Percentiles rank a stretch among this genome's conserved stretches.
phyloP scores from a whole-genome alignment of 176 grass and related monocot genomes.

The Oryza coarctata region DNA sequence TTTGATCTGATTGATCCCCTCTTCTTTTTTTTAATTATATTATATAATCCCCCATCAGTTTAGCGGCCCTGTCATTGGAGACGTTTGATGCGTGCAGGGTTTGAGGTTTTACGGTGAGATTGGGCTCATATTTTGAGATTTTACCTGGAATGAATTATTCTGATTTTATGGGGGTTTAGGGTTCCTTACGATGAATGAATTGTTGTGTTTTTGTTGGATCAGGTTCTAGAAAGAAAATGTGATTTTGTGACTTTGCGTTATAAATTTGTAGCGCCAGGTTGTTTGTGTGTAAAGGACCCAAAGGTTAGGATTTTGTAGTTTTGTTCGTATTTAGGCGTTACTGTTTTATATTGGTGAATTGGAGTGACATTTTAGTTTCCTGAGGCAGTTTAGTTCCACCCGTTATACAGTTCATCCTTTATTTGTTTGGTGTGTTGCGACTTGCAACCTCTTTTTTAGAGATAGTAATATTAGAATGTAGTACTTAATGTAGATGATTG shows the following conservation, averaged over 20 bases:
- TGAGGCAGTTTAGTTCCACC: background rate
- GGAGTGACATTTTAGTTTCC: background rate
- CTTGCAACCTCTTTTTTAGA: constrained; percentile 19
- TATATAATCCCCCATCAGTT: background rate
- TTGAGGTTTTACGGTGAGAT: background rate
- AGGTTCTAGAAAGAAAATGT: background rate
- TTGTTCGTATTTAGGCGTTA: background rate
- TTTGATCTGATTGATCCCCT: constrained; percentile 16
- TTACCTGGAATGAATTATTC: background rate
- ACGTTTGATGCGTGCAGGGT: constrained; percentile 11
- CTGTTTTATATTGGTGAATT: background rate
- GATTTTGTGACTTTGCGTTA: constrained; percentile 11
- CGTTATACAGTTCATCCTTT: constrained; percentile 10
- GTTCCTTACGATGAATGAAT: background rate
- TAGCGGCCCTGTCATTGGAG: constrained; percentile 1
- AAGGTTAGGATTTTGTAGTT: background rate
- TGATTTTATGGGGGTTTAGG: background rate
- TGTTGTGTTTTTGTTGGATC: constrained; percentile 4
- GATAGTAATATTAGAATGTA: constrained; percentile 1
- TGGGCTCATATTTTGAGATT: background rate
- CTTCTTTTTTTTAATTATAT: background rate
- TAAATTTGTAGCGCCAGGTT: background rate
- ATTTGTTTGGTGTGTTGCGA: background rate
- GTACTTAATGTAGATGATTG: background rate
- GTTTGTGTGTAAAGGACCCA: background rate